Evolutionary conservation across 768 basidiomycete species (phyloP).

Genomic region (Pleurotus sapidus): DNA sequence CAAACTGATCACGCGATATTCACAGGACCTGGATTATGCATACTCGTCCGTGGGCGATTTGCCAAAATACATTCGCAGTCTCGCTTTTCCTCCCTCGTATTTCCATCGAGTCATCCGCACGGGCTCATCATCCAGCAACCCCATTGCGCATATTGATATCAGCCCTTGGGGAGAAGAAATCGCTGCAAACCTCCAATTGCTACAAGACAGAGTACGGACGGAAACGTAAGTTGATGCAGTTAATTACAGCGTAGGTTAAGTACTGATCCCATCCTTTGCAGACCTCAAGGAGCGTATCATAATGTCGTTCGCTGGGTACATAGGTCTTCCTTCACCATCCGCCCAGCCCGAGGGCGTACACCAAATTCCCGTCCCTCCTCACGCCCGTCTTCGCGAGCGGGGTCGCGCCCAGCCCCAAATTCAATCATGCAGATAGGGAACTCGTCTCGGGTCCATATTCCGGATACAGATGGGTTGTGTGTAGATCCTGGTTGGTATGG

Average conservation of each 20-base stretch:
- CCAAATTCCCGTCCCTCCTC: constrained; percentile 22
- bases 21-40: constrained; percentile 83
- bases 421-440: neutral
- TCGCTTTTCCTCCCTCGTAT: constrained; percentile 85
- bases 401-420: constrained; percentile 17
- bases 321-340: constrained; percentile 72
- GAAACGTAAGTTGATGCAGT: constrained; percentile 62
- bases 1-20: constrained; percentile 9
- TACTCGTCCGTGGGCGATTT: constrained; percentile 76
- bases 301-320: constrained; percentile 87
- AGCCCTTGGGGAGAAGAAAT: constrained; percentile 80
- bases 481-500: constrained; percentile 86
- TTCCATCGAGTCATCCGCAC: constrained; percentile 84
- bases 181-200: constrained; percentile 64
- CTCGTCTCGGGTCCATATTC: constrained; percentile 46
- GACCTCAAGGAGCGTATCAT: constrained; percentile 76
- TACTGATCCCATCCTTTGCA: constrained; percentile 22
- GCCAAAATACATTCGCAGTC: constrained; percentile 74
- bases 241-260: no score
- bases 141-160: constrained; percentile 71
- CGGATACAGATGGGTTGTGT: constrained; percentile 48
- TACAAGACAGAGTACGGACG: constrained; percentile 74
- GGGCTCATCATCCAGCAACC: constrained; percentile 49
- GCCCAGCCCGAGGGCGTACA: constrained; percentile 30
- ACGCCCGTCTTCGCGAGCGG: constrained; percentile 20